A percentile compares a stretch with the other conserved stretches of the same genome.
phyloP scores from a whole-genome alignment of 192 early-diverging fungal genomes.

The Thamnidium elegans region DNA sequence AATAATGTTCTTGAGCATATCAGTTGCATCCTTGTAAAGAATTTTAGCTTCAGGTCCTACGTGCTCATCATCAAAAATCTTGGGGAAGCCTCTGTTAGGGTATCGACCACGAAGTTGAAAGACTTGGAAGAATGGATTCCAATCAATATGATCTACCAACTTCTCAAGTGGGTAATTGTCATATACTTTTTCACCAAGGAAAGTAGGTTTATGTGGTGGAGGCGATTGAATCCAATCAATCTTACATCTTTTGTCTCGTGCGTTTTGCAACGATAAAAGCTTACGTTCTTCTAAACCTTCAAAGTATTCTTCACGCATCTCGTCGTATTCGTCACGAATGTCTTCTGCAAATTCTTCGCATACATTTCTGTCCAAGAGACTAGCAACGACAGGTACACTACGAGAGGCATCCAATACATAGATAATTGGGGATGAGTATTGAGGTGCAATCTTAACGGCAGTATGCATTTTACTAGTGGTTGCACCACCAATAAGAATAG shows the following conservation, averaged over 20 bases:
- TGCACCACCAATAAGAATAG: slow-evolving; percentile 91
- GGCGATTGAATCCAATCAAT: slow-evolving; percentile 71
- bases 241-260: slow-evolving; percentile 58
- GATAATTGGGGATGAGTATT: slow-evolving; percentile 76
- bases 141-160: slow-evolving; percentile 87
- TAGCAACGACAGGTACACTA: slow-evolving; percentile 86
- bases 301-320: slow-evolving; percentile 91
- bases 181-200: slow-evolving; percentile 79
- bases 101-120: slow-evolving; percentile 95
- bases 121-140: slow-evolving; percentile 99
- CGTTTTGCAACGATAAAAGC: slow-evolving; percentile 69
- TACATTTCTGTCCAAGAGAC: slow-evolving; percentile 71
- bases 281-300: slow-evolving; percentile 85
- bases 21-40: slow-evolving; percentile 82
- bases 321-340: slow-evolving; percentile 90
- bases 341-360: slow-evolving; percentile 89
- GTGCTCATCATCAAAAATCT: slow-evolving; percentile 94
- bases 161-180: slow-evolving; percentile 72
- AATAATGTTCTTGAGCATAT: slow-evolving; percentile 78
- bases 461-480: slow-evolving; percentile 97
- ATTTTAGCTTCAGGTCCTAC: slow-evolving; percentile 90
- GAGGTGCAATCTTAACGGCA: slow-evolving; percentile 93
- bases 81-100: slow-evolving; percentile 95
- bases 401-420: slow-evolving; percentile 91
- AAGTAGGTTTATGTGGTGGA: slow-evolving; percentile 74